phyloP scores from a whole-genome alignment of 2,329 filamentous ascomycete species.

The Aspergillus brasiliensis region DNA sequence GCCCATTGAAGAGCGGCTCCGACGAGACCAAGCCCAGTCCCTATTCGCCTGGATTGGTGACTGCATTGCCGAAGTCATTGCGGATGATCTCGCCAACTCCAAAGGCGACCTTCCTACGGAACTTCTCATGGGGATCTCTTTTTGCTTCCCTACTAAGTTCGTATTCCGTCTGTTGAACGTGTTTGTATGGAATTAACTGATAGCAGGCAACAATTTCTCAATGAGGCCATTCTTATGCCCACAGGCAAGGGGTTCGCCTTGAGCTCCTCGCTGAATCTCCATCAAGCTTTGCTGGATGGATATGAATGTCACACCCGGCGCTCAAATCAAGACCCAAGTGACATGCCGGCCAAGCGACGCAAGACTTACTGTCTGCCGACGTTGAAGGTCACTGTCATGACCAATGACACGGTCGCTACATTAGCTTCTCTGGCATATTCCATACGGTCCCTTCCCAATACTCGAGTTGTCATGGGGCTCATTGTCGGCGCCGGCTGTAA shows the following conservation, averaged over 20 bases:
- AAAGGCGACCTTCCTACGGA: constrained; percentile 34
- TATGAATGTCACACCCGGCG: constrained; percentile 47
- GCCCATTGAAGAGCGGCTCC: constrained; percentile 73
- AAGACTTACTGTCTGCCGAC: constrained; percentile 54
- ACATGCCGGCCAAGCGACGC: constrained; percentile 31
- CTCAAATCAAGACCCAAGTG: constrained; percentile 25
- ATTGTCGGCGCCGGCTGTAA: constrained; percentile 79
- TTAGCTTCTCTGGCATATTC: constrained; percentile 75
- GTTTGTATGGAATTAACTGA: not conserved
- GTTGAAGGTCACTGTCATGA: constrained; percentile 70
- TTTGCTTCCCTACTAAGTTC: constrained; percentile 48
- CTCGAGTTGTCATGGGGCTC: constrained; percentile 71
- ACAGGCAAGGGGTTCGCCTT: constrained; percentile 56
- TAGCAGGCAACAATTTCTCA: constrained; percentile 48
- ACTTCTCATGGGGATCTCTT: constrained; percentile 44
- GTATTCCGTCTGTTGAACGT: no score
- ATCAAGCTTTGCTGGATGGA: constrained; percentile 36
- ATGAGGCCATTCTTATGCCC: constrained; percentile 54
- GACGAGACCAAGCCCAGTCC: constrained; percentile 68
- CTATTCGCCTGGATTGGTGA: constrained; percentile 75
- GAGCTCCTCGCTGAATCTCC: constrained; percentile 36
- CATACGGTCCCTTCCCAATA: constrained; percentile 58
- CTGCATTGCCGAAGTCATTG: constrained; percentile 72
- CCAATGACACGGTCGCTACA: constrained; percentile 77
- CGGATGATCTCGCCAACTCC: constrained; percentile 44